Conservation (phyloP, 768 basidiomycete genomes). For the Cytidiella melzeri region DNA sequence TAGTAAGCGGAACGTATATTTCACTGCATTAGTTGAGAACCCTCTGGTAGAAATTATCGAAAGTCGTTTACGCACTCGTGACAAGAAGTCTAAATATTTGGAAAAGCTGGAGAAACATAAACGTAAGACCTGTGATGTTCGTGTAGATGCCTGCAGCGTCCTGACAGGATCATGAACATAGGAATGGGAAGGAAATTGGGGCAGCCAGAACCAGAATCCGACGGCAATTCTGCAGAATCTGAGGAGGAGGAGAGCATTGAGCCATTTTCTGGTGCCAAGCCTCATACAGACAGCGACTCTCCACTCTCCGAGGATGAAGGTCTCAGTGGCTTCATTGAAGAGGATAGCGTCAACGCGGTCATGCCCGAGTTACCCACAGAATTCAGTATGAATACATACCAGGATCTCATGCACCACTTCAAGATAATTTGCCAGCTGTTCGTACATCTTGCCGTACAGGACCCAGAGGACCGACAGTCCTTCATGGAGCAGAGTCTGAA, state of each 20-base stretch:
- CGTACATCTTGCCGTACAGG: slow-evolving; percentile 69
- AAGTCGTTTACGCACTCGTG: slow-evolving; percentile 53
- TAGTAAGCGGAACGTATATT: slow-evolving; percentile 33
- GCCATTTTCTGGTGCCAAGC: slow-evolving; percentile 19
- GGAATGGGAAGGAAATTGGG: slow-evolving; percentile 35
- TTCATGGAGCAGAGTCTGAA: slow-evolving; percentile 51
- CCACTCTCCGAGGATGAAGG: slow-evolving; percentile 27
- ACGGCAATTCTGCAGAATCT: slow-evolving; percentile 17
- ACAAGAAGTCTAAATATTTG: slow-evolving; percentile 55
- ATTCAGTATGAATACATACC: slow-evolving; percentile 76
- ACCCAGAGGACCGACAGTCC: slow-evolving; percentile 40
- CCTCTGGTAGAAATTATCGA: slow-evolving; percentile 50
- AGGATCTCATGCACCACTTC: slow-evolving; percentile 74
- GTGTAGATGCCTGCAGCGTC: background rate
- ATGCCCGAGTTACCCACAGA: slow-evolving; percentile 55
- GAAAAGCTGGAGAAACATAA: slow-evolving; percentile 61
- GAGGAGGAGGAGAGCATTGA: slow-evolving; percentile 8
- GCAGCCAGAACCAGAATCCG: slow-evolving; percentile 24
- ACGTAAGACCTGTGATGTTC: slow-evolving; percentile 34
- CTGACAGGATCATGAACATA: slow-evolving; percentile 26
- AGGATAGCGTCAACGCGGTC: slow-evolving; percentile 39
- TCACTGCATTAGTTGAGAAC: slow-evolving; percentile 6
- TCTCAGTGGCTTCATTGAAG: slow-evolving; percentile 52
- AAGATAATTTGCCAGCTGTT: slow-evolving; percentile 86
- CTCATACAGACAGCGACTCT: slow-evolving; percentile 26